Percentiles rank a stretch among this genome's conserved stretches.
Conservation (phyloP, 192 early-diverging fungal genomes). For the Phlyctochytrium bullatum region DNA sequence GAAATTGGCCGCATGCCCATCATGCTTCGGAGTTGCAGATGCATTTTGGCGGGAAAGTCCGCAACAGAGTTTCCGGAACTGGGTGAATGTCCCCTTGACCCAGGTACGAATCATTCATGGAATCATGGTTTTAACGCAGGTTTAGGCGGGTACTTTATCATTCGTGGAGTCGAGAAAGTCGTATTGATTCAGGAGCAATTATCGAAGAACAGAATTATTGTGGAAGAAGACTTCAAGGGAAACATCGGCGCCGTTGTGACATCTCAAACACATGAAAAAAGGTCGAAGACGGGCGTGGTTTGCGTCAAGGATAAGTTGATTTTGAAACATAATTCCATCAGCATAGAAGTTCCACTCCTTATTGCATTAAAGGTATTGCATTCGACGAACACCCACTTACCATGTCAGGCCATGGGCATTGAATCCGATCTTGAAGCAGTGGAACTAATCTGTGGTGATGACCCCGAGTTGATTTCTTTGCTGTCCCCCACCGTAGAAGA, state of each 20-base stretch:
- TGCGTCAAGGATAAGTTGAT: conserved; percentile 54
- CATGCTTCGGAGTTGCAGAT: conserved; percentile 88
- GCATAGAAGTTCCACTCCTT: conserved; percentile 83
- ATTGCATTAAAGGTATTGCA: conserved; percentile 72
- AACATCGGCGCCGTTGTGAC: conserved; percentile 81
- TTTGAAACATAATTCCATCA: conserved; percentile 87
- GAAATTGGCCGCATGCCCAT: conserved; percentile 93
- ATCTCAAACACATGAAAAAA: conserved; percentile 88
- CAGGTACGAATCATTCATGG: conserved; percentile 47
- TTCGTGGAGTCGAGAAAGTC: conserved; percentile 94
- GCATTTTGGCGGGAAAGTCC: conserved; percentile 72
- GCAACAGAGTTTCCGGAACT: conserved; percentile 82
- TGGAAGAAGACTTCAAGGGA: conserved; percentile 81
- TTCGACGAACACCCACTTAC: neutral
- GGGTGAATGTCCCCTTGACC: conserved; percentile 95
- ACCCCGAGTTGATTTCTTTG: conserved; percentile 75
- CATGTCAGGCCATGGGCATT: conserved; percentile 85
- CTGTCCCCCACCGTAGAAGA: conserved; percentile 89
- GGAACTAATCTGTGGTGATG: conserved; percentile 85
- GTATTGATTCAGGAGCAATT: conserved; percentile 98
- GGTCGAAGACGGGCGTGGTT: conserved; percentile 86
- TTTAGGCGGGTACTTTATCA: conserved; percentile 89
- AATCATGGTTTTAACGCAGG: neutral
- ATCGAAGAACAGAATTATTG: conserved; percentile 97
- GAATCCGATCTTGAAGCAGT: conserved; percentile 93